Base-by-base conservation (phyloP, 1,284 basidiomycete genomes). In the Ustilago shanxiensis region DNA sequence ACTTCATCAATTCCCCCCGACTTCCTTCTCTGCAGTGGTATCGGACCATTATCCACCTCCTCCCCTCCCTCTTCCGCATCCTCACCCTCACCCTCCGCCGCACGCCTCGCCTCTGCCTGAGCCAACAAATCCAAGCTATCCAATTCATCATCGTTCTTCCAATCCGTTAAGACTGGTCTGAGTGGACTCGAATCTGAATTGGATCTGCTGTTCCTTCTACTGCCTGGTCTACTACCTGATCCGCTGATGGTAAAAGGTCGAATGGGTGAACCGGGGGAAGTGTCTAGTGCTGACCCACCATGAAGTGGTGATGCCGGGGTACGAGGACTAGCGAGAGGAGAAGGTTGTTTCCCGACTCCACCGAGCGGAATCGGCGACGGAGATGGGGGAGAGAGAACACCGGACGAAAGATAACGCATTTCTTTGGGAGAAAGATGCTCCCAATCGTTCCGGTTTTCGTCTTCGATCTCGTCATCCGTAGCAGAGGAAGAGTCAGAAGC, bases 371-470 rank as follows among this genome's bases (percentile, higher is more conserved):
- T 55, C 2, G 75, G 71, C 31, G 75, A 77, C 0, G 66, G 71
- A n/a, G 72, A 74, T 8, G 70, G 64, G 3, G 71, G 70, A 2
- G 68, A 73, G 10, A 66, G 39, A 14, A 76, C 73, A 2, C 74
- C 68, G 8, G 76, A 72, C 1, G 75, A 56, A 4, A 85, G 72
- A 45, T 75, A 72, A 3, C 72, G 73, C 83, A 85, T 85, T 49
- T 84, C 84, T 39, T 80, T 79, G 11, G 84, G 84, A 29, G 75
- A 79, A 37, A 85, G 63, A 56, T 84, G 80, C 50, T 85, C 84
- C 84, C 84, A 85, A 29, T 79, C 75, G 49, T 78, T 81, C 24
- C 72, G 66, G 28, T 82, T 82, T 54, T 79, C 80, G 56, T 83
- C 79, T 28, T 60, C 59, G n/a, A 22, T 54, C 9, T 65, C 58